Percentiles rank a stretch among this genome's conserved stretches.
Conservation (phyloP, 805 yeast species). For the Lipomyces japonicus region DNA sequence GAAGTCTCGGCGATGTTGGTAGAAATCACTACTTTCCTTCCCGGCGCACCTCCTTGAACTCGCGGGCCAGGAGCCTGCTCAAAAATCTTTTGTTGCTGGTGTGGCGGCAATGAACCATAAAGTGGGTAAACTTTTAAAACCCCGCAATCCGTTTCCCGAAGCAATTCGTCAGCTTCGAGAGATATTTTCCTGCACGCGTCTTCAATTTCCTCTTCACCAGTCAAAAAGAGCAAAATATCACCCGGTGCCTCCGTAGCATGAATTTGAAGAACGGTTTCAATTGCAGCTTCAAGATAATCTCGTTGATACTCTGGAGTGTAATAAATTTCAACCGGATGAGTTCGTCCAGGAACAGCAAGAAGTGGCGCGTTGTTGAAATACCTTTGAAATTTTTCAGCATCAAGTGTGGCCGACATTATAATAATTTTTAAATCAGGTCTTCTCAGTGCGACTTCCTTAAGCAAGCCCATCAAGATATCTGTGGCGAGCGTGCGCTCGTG, state of each 20-base stretch:
- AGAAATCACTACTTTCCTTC: conserved; percentile 86
- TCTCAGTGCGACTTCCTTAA: conserved; percentile 74
- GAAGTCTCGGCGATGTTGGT: conserved; percentile 98
- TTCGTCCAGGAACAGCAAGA: conserved; percentile 95
- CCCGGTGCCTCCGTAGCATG: conserved; percentile 96
- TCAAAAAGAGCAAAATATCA: conserved; percentile 77
- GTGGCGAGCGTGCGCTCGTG: conserved; percentile 97
- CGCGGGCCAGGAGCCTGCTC: conserved; percentile 81
- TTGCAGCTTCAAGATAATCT: conserved; percentile 91
- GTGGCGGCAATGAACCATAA: conserved; percentile 95
- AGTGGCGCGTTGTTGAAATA: conserved; percentile 91
- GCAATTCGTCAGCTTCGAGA: conserved; percentile 81
- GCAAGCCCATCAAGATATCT: conserved; percentile 91
- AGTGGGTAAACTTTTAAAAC: conserved; percentile 86
- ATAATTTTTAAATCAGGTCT: conserved; percentile 88
- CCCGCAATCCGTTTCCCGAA: conserved; percentile 86
- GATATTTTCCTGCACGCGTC: conserved; percentile 89
- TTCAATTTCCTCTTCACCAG: conserved; percentile 98
- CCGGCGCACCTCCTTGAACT: conserved; percentile 78
- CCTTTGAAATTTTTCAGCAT: conserved; percentile 89
- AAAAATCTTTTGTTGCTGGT: conserved; percentile 89
- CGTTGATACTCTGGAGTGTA: conserved; percentile 96
- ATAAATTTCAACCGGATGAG: conserved; percentile 94
- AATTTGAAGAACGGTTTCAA: conserved; percentile 90
- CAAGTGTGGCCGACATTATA: conserved; percentile 96